Conservation (phyloP, 345 rosid species). For the Eucalyptus curtisii region DNA sequence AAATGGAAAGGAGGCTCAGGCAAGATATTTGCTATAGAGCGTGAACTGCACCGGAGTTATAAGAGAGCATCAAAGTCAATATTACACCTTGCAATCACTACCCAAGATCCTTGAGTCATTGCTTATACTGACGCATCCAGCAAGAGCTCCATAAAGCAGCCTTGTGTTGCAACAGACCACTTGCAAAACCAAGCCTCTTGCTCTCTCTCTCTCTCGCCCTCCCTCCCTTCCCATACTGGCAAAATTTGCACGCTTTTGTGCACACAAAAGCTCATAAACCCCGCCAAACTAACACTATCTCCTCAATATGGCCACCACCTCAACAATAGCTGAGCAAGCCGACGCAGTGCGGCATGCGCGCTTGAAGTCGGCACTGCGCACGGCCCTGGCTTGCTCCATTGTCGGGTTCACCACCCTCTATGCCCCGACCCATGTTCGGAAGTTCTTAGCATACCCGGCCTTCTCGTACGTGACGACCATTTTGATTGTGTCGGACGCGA, state of each 20-base stretch:
- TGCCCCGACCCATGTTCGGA: slow-evolving; percentile 26
- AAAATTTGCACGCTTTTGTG: background rate
- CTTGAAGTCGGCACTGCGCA: slow-evolving; percentile 38
- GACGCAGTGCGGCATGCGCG: background rate
- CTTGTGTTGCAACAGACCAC: background rate
- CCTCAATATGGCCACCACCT: slow-evolving; percentile 36
- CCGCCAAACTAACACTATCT: background rate
- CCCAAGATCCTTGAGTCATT: background rate
- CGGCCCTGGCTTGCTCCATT: slow-evolving; percentile 49
- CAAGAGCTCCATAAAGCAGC: background rate
- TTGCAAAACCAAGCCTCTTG: background rate
- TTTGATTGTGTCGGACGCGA: slow-evolving; percentile 59
- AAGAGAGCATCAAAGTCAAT: background rate
- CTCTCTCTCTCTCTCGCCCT: background rate
- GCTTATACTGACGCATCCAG: background rate
- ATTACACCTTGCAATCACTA: background rate
- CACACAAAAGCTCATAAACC: background rate
- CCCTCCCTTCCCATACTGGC: background rate
- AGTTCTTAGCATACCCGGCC: slow-evolving; percentile 36
- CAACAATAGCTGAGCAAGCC: background rate
- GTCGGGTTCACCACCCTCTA: slow-evolving; percentile 52
- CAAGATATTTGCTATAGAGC: background rate
- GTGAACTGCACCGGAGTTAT: background rate
- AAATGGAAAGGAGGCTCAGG: background rate
- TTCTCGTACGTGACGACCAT: slow-evolving; percentile 62